These are phyloP conservation scores for Eremothecium cymbalariae DNA, from an alignment of 1,139 yeast species.

Conservation along the genomic window DNA sequence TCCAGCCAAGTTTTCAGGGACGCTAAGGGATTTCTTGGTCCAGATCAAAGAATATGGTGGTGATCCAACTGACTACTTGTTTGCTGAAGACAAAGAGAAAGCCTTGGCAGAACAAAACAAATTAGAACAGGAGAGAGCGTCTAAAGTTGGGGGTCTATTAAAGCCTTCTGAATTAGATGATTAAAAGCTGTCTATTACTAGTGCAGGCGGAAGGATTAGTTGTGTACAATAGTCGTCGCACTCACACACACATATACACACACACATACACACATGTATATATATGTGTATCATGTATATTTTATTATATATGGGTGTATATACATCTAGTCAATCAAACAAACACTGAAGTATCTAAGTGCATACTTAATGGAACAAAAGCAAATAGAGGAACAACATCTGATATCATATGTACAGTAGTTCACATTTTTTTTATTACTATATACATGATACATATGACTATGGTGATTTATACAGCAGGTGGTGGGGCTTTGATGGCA, in stretches of 20 bases:
- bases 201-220: background rate
- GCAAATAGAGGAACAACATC: background rate
- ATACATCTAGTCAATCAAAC: too few species aligned
- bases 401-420: background rate
- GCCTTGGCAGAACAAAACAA: constrained; percentile 63
- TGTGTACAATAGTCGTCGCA: constrained; percentile 4
- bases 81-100: constrained; percentile 85
- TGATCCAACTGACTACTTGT: constrained; percentile 81
- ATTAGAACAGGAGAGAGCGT: constrained; percentile 70
- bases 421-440: background rate
- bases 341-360: constrained; percentile 1
- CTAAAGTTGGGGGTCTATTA: constrained; percentile 85
- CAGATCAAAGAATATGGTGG: constrained; percentile 96
- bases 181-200: constrained; percentile 7
- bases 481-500: constrained; percentile 44
- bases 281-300: too few species aligned
- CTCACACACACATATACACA: background rate
- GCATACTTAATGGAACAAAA: too few species aligned
- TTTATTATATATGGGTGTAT: too few species aligned
- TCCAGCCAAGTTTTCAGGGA: constrained; percentile 68
- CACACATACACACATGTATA: constrained; percentile 2
- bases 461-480: too few species aligned
- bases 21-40: constrained; percentile 89
- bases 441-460: too few species aligned
- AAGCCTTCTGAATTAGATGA: constrained; percentile 97